A percentile compares a stretch with the other conserved stretches of the same genome.
Evolutionary conservation across 305 asterid species (phyloP).

Genomic region (Stenogyne calaminthoides): DNA sequence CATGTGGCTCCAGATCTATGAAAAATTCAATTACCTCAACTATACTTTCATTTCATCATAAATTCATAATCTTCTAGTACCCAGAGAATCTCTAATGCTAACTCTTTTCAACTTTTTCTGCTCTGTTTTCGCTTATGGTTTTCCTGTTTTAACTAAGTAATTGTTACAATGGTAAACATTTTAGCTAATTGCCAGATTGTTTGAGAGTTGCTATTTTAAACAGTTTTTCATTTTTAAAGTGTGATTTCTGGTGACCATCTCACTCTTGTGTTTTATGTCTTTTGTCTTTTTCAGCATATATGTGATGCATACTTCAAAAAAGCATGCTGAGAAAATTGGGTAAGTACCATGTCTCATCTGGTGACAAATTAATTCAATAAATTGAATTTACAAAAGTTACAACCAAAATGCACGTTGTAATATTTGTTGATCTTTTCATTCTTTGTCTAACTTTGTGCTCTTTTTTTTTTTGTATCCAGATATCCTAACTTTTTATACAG

Average conservation of each 20-base stretch:
- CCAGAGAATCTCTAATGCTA: not conserved
- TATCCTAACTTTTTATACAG: not conserved
- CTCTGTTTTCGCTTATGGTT: not conserved
- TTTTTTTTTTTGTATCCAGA: not conserved
- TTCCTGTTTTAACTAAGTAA: not conserved
- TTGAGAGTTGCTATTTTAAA: not conserved
- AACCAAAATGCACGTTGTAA: not conserved
- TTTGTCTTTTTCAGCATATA: slow-evolving; percentile 57
- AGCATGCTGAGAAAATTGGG: slow-evolving; percentile 90
- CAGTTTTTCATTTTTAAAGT: not conserved
- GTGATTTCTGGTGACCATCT: slow-evolving; percentile 16
- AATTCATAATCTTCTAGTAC: not conserved
- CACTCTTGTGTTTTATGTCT: slow-evolving; percentile 25
- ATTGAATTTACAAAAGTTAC: slow-evolving; percentile 13
- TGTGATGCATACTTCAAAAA: slow-evolving; percentile 96
- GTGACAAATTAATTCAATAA: not conserved
- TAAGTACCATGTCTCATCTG: slow-evolving; percentile 33
- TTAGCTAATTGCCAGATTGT: slow-evolving; percentile 4
- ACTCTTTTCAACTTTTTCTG: not conserved
- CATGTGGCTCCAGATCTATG: not conserved
- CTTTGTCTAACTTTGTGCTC: not conserved
- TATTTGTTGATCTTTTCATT: not conserved
- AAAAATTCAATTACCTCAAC: not conserved
- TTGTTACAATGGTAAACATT: not conserved
- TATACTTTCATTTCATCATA: not conserved